Evolutionary conservation across 2,329 filamentous ascomycete genomes (phyloP), one percentile per base, ranked within the genome.

Genomic region (Calonectria leucothoes): DNA sequence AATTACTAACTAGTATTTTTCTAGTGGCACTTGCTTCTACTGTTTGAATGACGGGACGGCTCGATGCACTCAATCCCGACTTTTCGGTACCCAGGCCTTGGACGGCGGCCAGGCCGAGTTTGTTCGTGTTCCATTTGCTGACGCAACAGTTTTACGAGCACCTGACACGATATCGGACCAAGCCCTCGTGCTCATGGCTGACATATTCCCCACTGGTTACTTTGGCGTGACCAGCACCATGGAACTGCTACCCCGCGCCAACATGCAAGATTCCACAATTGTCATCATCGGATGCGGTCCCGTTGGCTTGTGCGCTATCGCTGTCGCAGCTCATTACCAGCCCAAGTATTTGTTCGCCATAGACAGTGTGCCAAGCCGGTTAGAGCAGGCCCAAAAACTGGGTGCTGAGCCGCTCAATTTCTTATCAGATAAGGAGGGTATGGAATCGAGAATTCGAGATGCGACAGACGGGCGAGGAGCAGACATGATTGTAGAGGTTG

Each of bases 161-260:
- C 84, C 90, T 1, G 91, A 89, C 11, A 79, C 77, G 20, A 93
- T 97, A 71, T 91, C 93, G 27, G 93, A 96, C 77, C 90, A 94
- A 75, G 92, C 92, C 42, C 88, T 97, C 61, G 91, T 97, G 7
- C 89, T 98, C 35, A 98, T 98, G 95, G 95, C 94, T n/a, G 95
- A 98, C 82, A 97, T 98, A 79, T 98, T 97, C 84, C 95, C 95
- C 2, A 95, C 93, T 0, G 94, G 96, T 11, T 98, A 92, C 85
- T 98, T 96, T 79, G 95, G 94, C 10, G 94, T 94, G 6, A 89
- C 90, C 70, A 97, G 95, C 80, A 95, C 92, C 6, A 93, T 98
- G 83, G 42, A 45, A 17, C 10, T 45, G 42, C 42, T 45, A 8
- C 42, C 42, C 42, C 42, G 42, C n/a, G 20, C 42, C 4, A 45